Evolutionary conservation across 306 rosid genomes (phyloP).

Genomic region (Pterocarpus macrocarpus): DNA sequence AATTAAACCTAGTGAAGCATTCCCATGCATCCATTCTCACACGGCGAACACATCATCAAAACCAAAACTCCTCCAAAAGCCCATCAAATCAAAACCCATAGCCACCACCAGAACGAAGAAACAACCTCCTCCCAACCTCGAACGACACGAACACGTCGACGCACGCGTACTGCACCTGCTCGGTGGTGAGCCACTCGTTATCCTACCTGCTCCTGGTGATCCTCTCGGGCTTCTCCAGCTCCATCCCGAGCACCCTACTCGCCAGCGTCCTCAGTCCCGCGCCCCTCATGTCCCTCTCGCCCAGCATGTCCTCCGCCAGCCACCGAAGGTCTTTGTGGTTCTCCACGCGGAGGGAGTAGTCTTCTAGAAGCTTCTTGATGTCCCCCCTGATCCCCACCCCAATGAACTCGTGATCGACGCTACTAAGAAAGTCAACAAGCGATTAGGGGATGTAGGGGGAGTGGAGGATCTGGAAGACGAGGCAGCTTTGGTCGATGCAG

Average conservation of each 20-base stretch:
- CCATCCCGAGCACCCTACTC: background rate
- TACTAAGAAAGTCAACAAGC: background rate
- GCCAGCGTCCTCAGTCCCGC: conserved; percentile 13
- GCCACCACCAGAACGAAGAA: background rate
- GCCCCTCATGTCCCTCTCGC: background rate
- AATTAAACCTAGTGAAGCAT: background rate
- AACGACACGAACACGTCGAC: conserved; percentile 37
- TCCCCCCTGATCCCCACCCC: conserved; percentile 36
- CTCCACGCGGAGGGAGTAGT: conserved; percentile 5
- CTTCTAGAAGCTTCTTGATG: conserved; percentile 3
- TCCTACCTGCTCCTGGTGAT: conserved; percentile 29
- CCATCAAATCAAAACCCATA: background rate
- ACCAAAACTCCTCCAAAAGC: background rate
- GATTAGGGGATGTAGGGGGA: conserved; percentile 22
- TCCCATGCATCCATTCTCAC: too few relatives aligned
- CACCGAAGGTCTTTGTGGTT: conserved; percentile 8
- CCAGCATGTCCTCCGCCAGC: conserved; percentile 13
- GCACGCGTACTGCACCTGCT: conserved; percentile 42
- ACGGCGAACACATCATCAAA: too few relatives aligned
- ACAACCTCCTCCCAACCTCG: conserved; percentile 11
- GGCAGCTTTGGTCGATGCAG: conserved; percentile 29
- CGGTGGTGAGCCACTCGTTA: conserved; percentile 2
- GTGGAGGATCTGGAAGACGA: conserved; percentile 37
- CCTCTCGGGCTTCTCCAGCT: conserved; percentile 21
- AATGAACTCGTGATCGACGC: background rate